A percentile compares a stretch with the other conserved stretches of the same genome.
These are phyloP conservation scores for Melaleuca quinquenervia DNA, from an alignment of 345 rosid species.

Conservation along the genomic window DNA sequence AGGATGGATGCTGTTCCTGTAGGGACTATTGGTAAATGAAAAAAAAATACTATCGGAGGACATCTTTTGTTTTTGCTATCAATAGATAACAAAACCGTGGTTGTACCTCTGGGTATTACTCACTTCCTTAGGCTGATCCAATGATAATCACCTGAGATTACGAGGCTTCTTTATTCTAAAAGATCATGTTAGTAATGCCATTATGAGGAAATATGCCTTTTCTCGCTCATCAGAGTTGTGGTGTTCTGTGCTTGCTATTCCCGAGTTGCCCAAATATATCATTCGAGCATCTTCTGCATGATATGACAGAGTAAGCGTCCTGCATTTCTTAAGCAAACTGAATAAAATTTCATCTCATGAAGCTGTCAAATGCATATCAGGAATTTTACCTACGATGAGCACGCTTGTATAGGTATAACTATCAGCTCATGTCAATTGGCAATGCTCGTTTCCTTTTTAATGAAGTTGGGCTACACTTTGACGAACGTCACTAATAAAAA, in stretches of 20 bases:
- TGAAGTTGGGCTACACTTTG: not conserved
- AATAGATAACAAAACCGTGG: not conserved
- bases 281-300: not conserved
- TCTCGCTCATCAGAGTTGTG: not conserved
- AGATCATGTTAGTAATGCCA: not conserved
- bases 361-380: not conserved
- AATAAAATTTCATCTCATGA: not conserved
- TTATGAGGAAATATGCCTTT: not conserved
- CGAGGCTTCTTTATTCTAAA: not conserved
- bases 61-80: not conserved
- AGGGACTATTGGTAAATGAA: not conserved
- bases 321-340: not conserved
- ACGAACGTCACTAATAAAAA: not conserved
- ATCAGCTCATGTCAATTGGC: not conserved
- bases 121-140: not conserved
- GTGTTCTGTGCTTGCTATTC: not conserved
- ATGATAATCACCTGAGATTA: not conserved
- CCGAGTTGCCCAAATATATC: not conserved
- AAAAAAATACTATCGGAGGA: not conserved
- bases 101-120: not conserved
- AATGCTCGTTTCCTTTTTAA: not conserved
- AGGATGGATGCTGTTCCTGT: slow-evolving; percentile 2
- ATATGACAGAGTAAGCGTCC: not conserved
- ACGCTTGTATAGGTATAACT: not conserved
- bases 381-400: not conserved